Percentiles rank a stretch among this genome's conserved stretches.
phyloP scores from a whole-genome alignment of 768 basidiomycete species.

The Chiua virens region DNA sequence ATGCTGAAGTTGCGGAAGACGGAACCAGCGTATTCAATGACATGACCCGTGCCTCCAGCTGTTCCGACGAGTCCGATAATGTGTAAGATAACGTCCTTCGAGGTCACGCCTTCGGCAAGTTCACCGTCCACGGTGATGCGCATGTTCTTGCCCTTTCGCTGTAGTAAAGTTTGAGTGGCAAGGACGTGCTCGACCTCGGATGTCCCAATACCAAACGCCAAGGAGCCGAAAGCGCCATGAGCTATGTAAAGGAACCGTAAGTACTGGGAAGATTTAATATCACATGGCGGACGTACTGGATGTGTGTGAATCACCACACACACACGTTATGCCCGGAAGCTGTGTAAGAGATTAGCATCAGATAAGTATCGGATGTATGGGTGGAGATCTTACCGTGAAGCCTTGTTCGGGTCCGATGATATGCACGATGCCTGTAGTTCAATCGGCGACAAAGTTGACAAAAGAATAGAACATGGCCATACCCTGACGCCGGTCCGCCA shows the following conservation, averaged over 20 bases:
- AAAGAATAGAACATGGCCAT: conserved; percentile 9
- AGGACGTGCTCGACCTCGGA: conserved; percentile 95
- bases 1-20: conserved; percentile 83
- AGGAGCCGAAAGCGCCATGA: conserved; percentile 89
- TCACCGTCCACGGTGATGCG: conserved; percentile 84
- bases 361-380: neutral
- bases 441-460: conserved; percentile 15
- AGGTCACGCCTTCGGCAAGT: conserved; percentile 77
- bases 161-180: conserved; percentile 86
- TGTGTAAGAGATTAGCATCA: conserved; percentile 34
- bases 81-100: conserved; percentile 88
- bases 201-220: conserved; percentile 92
- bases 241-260: conserved; percentile 42
- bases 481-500: conserved; percentile 89
- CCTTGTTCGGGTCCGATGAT: conserved; percentile 94
- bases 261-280: neutral
- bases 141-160: conserved; percentile 91
- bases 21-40: conserved; percentile 91
- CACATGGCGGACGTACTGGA: conserved; percentile 67
- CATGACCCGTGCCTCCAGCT: conserved; percentile 89
- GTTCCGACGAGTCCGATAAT: conserved; percentile 91
- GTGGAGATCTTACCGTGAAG: conserved; percentile 61
- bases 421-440: conserved; percentile 70
- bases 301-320: conserved; percentile 93
- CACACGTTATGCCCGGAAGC: conserved; percentile 78